phyloP scores from a whole-genome alignment of 2,329 filamentous ascomycete species.

The Harringtonia lauricola region DNA sequence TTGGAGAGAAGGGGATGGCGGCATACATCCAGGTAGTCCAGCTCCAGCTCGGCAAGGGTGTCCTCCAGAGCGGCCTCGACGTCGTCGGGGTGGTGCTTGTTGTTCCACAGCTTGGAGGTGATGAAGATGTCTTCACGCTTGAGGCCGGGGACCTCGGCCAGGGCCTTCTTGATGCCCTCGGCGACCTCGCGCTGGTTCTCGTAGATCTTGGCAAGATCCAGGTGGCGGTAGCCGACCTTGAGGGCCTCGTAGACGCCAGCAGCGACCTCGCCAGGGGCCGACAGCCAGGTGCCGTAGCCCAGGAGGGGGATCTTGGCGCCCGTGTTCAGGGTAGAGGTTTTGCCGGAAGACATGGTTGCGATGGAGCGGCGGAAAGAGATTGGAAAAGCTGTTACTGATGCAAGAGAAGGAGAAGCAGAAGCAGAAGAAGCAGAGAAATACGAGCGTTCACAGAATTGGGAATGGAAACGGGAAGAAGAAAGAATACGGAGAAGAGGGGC shows the following conservation, averaged over 20 bases:
- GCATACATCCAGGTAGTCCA: conserved; percentile 44
- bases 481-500: too few relatives aligned
- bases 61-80: conserved; percentile 45
- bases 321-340: conserved; percentile 47
- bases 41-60: conserved; percentile 41
- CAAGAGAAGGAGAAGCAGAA: not conserved
- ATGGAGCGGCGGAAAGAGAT: not conserved
- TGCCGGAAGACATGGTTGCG: conserved; percentile 40
- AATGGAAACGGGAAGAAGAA: too few relatives aligned
- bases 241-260: conserved; percentile 52
- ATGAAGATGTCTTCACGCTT: conserved; percentile 46
- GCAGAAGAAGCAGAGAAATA: not conserved
- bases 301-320: conserved; percentile 40
- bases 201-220: conserved; percentile 28
- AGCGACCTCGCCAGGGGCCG: conserved; percentile 21
- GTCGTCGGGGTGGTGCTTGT: conserved; percentile 52
- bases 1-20: not conserved
- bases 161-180: conserved; percentile 35
- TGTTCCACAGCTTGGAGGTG: conserved; percentile 58
- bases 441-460: too few relatives aligned
- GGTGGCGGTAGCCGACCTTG: conserved; percentile 52
- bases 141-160: conserved; percentile 36
- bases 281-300: conserved; percentile 31
- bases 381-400: too few relatives aligned
- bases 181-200: conserved; percentile 52